Evolutionary conservation across 208 protist species (phyloP), one percentile per base, ranked within the genome.

Genomic region (Crithidia brevicula): DNA sequence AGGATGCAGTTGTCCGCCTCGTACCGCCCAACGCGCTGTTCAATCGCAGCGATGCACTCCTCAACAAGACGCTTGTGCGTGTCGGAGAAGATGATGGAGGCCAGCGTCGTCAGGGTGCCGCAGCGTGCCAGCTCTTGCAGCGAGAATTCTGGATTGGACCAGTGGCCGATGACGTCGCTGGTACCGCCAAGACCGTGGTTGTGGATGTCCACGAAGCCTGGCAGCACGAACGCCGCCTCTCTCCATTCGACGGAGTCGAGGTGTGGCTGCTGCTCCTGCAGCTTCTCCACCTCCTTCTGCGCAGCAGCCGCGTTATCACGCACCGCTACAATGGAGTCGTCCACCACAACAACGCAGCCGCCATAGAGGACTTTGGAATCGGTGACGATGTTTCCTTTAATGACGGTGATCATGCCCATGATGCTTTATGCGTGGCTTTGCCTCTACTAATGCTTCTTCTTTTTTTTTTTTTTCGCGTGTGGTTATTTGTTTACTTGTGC

Each of bases 161-260:
- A 91, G 74, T 91, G 77, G 15, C 68, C 82, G 46, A 86, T 87
- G 13, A 91, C 86, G 49, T 91, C 86, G 42, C 61, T 68, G 25
- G 74, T 22, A 18, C 86, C 86, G 28, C 86, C 86, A 31, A 91
- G 72, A 23, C 86, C 86, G 68, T 91, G 86, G 72, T 91, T 91
- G 70, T 91, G 86, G 53, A 91, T 91, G 66, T 91, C 86, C 0
- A 91, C 86, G 73, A 91, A 91, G 25, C 85, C 85, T 18, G 85
- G 85, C 8, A 91, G 46, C 38, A 91, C 74, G 61, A 88, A 88
- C 3, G 65, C 75, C 11, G 60, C 77, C 46, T 81, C 73, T 22
- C 65, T 28, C 49, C 53, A 70, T 18, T 20, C 20, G 6, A 30
- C 54, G 1, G 63, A 27, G 20, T 57, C 62, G 16, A 78, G 68